Conservation (phyloP, 2,329 filamentous ascomycete species). For the Colletotrichum sp. region DNA sequence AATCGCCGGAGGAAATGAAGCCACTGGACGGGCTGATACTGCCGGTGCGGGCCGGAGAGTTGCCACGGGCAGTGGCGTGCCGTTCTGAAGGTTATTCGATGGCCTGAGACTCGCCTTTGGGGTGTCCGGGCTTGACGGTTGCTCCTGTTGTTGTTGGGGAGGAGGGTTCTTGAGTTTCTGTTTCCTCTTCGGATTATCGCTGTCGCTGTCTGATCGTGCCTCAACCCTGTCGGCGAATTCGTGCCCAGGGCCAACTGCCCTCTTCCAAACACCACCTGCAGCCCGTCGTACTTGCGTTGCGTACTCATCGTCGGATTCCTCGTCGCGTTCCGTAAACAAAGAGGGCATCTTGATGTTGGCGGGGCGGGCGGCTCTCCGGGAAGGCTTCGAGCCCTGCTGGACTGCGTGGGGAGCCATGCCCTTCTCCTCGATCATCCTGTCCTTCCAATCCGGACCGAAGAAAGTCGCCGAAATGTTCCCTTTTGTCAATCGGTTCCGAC, state of each 20-base stretch:
- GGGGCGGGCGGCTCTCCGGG: slow-evolving; percentile 2
- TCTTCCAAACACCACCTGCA: slow-evolving; percentile 14
- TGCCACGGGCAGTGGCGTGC: neutral
- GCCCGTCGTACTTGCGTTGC: neutral
- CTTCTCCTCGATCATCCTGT: slow-evolving; percentile 14
- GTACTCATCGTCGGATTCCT: slow-evolving; percentile 16
- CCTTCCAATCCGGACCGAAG: slow-evolving; percentile 8
- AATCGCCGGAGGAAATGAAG: neutral
- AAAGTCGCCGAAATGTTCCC: slow-evolving; percentile 11
- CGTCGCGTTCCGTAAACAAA: neutral
- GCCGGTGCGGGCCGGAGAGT: neutral
- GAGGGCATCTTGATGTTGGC: slow-evolving; percentile 1
- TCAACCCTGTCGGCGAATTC: neutral
- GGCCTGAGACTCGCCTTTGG: neutral
- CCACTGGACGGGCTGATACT: neutral
- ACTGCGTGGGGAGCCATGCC: slow-evolving; percentile 12
- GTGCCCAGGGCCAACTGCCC: neutral
- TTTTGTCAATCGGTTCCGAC: slow-evolving; percentile 14
- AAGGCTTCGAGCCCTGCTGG: neutral
- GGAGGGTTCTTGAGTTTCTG: neutral
- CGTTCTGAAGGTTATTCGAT: neutral
- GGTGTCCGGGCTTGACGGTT: slow-evolving; percentile 2
- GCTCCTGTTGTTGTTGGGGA: neutral
- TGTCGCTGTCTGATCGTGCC: slow-evolving; percentile 16
- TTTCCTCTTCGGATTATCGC: neutral